These are phyloP conservation scores for Podaxis mareebaensis DNA, from an alignment of 768 basidiomycete genomes.

Conservation along the genomic window DNA sequence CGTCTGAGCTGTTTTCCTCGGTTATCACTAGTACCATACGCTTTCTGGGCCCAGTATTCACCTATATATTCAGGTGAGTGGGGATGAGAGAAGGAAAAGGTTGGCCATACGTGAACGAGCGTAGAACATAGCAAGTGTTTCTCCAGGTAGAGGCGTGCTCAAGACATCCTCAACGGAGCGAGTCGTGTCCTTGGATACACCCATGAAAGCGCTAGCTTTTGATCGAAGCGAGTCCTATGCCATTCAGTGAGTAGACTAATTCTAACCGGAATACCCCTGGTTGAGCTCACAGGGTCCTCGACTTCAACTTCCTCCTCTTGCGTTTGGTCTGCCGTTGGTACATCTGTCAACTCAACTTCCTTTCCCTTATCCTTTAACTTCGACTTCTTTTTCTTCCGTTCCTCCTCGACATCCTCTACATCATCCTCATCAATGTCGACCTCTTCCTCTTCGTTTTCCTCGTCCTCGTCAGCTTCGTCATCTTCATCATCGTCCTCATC, in stretches of 20 bases:
- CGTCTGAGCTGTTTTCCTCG: conserved; percentile 78
- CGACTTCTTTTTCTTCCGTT: conserved; percentile 14
- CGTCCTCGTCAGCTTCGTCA: conserved; percentile 46
- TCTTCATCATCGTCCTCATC: conserved; percentile 59
- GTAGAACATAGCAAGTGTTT: conserved; percentile 83
- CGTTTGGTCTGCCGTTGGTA: neutral
- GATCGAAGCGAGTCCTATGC: conserved; percentile 32
- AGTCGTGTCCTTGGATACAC: conserved; percentile 56
- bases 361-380: conserved; percentile 28
- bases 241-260: neutral
- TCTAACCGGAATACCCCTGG: neutral
- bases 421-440: conserved; percentile 39
- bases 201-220: conserved; percentile 51
- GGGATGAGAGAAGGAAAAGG: neutral
- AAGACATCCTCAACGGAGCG: conserved; percentile 66
- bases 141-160: conserved; percentile 82
- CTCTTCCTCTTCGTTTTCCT: conserved; percentile 47
- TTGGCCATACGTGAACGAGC: conserved; percentile 66
- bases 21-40: conserved; percentile 56
- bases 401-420: conserved; percentile 30
- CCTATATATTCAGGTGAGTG: conserved; percentile 37
- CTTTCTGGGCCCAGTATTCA: conserved; percentile 80
- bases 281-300: conserved; percentile 1
- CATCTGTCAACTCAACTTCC: conserved; percentile 15
- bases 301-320: conserved; percentile 5